Base-by-base conservation (phyloP, 805 yeast species). In the Kodamaea neixiangensis region DNA sequence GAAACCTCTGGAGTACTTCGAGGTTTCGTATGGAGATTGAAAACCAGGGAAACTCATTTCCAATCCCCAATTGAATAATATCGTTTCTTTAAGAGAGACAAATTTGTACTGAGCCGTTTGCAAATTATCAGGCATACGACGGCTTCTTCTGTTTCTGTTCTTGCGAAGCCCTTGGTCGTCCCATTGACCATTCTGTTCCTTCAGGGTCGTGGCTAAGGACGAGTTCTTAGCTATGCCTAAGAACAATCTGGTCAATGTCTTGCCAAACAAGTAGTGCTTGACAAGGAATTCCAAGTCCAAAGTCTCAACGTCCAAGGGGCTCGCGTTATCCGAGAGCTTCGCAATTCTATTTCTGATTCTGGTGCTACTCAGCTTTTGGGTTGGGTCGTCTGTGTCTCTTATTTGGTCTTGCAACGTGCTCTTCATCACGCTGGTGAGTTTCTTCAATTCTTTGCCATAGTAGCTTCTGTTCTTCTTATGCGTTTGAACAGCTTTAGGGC, bases 351-450 rank as follows among this genome's bases (percentile, higher is more conserved):
- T 67, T 51, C 73, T 57, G 25, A 71, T 58, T 55, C 72, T 63
- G 6, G 57, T 62, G 6, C 69, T 64, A 14, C 64, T 55, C 9
- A 69, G 41, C 33, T 56, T 55, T n/a, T 53, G 49, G 20, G 33
- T 3, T 21, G 22, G 21, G 19, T 56, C 59, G 33, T 43, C 52
- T 3, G 42, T 20, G 33, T 51, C 56, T 18, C 55, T 40, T 25
- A 71, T 72, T 52, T 68, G 69, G 61, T 89, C 94, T 58, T 85
- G 87, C 19, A 88, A 87, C 0, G 91, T 85, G 15, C 82, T 78
- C 59, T 86, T 87, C 33, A 89, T 87, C 29, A 80, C 89, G 55
- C 80, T 83, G 42, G 85, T 83, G 44, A 85, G 64, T 48, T 82
- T 81, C 49, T 73, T 71, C 37, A 75, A 60, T 50, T 75, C 79